Conservation (phyloP, 352 stramenopile species). For the Phytophthora tubulina region DNA sequence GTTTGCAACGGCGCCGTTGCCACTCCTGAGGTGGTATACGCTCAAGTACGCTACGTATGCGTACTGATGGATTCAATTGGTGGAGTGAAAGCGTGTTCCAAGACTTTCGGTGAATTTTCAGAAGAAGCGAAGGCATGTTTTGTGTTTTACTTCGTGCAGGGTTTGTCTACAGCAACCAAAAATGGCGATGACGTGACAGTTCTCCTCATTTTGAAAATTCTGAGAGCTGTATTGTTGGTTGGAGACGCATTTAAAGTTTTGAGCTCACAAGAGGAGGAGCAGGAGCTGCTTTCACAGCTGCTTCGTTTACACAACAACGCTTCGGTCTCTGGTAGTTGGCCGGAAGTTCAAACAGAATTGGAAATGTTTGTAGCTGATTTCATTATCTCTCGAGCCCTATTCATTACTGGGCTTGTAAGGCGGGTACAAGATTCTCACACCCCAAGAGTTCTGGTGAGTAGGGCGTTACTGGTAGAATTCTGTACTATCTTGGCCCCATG, state of each 20-base stretch:
- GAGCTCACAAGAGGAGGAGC: constrained; percentile 29
- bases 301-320: constrained; percentile 18
- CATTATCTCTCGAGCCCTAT: constrained; percentile 36
- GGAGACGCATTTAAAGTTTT: constrained; percentile 26
- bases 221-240: constrained; percentile 31
- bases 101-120: constrained; percentile 24
- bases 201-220: constrained; percentile 30
- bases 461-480: background rate
- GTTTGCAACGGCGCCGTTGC: background rate
- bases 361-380: constrained; percentile 51
- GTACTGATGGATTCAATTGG: constrained; percentile 44
- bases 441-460: constrained; percentile 26
- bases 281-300: constrained; percentile 44
- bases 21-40: constrained; percentile 38
- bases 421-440: constrained; percentile 13
- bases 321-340: background rate
- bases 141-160: constrained; percentile 28
- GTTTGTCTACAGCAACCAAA: constrained; percentile 26
- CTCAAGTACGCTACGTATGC: constrained; percentile 51
- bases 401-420: constrained; percentile 33
- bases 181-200: constrained; percentile 23
- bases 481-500: constrained; percentile 5
- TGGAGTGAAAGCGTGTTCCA: constrained; percentile 29
- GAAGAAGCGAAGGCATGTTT: constrained; percentile 30
- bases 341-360: constrained; percentile 26